A percentile compares a stretch with the other conserved stretches of the same genome.
Evolutionary conservation across 352 stramenopile genomes (phyloP).

Genomic region (Plasmopara halstedii): DNA sequence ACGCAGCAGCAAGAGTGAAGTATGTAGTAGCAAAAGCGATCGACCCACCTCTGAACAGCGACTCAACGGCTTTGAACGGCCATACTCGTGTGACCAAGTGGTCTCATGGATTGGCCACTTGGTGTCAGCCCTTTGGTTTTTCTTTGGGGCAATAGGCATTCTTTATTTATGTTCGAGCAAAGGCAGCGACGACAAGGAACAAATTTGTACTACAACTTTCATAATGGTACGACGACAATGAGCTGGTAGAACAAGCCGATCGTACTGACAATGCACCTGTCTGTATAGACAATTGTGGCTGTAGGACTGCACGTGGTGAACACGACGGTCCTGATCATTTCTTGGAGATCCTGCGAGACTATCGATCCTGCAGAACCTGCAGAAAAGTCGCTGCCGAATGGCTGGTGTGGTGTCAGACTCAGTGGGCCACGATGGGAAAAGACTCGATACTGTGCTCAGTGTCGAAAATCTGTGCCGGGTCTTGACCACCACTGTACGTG

Average conservation of each 20-base stretch:
- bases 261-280: constrained; percentile 1
- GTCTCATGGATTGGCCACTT: constrained; percentile 64
- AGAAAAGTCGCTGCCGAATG: constrained; percentile 28
- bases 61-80: constrained; percentile 58
- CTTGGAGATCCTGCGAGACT: constrained; percentile 65
- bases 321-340: constrained; percentile 38
- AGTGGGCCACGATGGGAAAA: constrained; percentile 71
- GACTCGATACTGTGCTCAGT: constrained; percentile 71
- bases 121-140: constrained; percentile 58
- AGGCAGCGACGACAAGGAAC: constrained; percentile 12
- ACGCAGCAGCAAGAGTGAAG: constrained; percentile 7
- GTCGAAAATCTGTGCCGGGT: constrained; percentile 66
- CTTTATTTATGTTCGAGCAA: constrained; percentile 12
- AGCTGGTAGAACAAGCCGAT: not conserved
- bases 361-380: constrained; percentile 52
- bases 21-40: constrained; percentile 6
- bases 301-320: constrained; percentile 43
- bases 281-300: constrained; percentile 38
- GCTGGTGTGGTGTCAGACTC: constrained; percentile 68
- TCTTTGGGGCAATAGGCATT: constrained; percentile 29
- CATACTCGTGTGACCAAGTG: constrained; percentile 72
- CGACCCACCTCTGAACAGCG: constrained; percentile 25
- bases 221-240: constrained; percentile 14
- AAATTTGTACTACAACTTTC: constrained; percentile 8
- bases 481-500: constrained; percentile 86